Conservation (phyloP, 2,329 filamentous ascomycete genomes). For the Talaromyces marneffei region DNA sequence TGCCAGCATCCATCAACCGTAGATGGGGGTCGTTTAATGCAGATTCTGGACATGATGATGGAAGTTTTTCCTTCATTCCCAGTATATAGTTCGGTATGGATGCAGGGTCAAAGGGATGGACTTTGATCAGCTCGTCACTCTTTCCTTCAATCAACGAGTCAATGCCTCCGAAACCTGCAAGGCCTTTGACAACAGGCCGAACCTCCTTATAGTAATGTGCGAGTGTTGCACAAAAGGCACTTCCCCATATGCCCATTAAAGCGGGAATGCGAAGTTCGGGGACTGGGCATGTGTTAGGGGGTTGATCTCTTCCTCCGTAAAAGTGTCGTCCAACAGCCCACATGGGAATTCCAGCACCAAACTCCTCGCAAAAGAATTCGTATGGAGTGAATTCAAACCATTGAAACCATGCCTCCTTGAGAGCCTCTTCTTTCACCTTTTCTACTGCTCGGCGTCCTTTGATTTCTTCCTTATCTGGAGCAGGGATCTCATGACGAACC, state of each 20-base stretch:
- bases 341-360: conserved; percentile 30
- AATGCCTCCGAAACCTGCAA: conserved; percentile 69
- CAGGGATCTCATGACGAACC: conserved; percentile 89
- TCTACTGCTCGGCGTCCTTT: conserved; percentile 25
- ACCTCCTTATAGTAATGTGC: conserved; percentile 96
- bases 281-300: conserved; percentile 56
- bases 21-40: conserved; percentile 67
- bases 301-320: conserved; percentile 18
- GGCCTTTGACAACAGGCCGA: conserved; percentile 68
- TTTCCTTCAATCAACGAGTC: conserved; percentile 78
- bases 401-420: conserved; percentile 53
- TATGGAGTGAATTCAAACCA: conserved; percentile 34
- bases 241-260: conserved; percentile 91
- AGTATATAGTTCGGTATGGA: conserved; percentile 84
- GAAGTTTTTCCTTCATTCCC: conserved; percentile 70
- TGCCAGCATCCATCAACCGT: conserved; percentile 91
- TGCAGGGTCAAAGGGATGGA: conserved; percentile 91
- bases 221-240: conserved; percentile 90
- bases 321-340: conserved; percentile 34
- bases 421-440: conserved; percentile 42
- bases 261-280: conserved; percentile 80
- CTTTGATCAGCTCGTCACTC: conserved; percentile 78
- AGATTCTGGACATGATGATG: conserved; percentile 69
- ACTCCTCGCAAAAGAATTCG: conserved; percentile 33
- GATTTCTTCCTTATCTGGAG: conserved; percentile 40